Evolutionary conservation across 2,329 filamentous ascomycete species (phyloP).

Genomic region (Aphanocladium album): DNA sequence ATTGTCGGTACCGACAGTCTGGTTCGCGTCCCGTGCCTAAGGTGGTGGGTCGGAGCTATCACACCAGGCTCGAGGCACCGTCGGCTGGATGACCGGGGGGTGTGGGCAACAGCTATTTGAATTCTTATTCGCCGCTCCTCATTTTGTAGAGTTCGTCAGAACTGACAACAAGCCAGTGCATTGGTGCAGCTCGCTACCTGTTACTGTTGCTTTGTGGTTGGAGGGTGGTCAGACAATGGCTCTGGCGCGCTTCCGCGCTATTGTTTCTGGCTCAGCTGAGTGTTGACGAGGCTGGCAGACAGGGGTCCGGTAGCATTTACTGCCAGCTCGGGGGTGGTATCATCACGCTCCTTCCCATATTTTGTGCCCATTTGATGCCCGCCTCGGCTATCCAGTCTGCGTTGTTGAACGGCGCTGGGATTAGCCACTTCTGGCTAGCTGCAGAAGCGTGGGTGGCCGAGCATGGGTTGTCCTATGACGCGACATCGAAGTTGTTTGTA

Average conservation of each 20-base stretch:
- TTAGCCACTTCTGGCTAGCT: not conserved
- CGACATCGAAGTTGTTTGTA: not conserved
- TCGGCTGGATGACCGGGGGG: not conserved
- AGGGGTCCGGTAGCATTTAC: not conserved
- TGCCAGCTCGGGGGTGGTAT: not conserved
- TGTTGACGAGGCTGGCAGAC: not conserved
- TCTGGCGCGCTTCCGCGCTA: not conserved
- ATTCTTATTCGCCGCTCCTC: not conserved
- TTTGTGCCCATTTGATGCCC: not conserved
- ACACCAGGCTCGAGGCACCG: not conserved
- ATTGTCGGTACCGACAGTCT: conserved; percentile 2
- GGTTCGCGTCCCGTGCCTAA: not conserved
- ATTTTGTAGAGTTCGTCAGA: not conserved
- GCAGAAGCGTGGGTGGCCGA: not conserved
- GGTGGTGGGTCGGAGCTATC: not conserved
- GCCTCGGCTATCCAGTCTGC: not conserved
- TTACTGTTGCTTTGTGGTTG: not conserved
- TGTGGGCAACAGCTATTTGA: not conserved
- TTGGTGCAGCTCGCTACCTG: not conserved
- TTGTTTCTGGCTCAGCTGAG: conserved; percentile 1
- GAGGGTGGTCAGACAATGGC: not conserved
- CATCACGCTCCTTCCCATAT: not conserved
- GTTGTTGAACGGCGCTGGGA: not conserved
- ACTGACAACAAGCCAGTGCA: not conserved
- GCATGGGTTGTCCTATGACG: not conserved